Percentiles rank a stretch among this genome's conserved stretches.
Conservation (phyloP, 352 stramenopile genomes). For the Sclerospora graminicola region DNA sequence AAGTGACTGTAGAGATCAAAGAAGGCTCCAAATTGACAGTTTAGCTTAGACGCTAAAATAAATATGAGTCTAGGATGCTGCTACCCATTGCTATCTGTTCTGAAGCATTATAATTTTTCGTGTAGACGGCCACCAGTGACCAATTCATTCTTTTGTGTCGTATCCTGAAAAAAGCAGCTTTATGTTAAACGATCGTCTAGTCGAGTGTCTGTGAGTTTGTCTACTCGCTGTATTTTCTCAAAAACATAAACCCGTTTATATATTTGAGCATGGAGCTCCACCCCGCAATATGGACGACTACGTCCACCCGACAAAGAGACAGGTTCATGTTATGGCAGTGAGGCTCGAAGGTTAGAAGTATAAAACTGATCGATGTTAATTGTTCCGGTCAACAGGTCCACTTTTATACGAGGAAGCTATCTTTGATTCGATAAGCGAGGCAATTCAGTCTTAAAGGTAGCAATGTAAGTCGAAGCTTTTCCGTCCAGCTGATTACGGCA, state of each 20-base stretch:
- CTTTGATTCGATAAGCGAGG: constrained; percentile 63
- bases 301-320: constrained; percentile 97
- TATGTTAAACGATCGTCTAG: constrained; percentile 94
- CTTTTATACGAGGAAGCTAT: constrained; percentile 93
- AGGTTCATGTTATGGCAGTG: constrained; percentile 55
- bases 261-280: constrained; percentile 95
- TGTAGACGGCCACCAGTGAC: too few species aligned
- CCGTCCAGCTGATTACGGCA: constrained; percentile 74
- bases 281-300: constrained; percentile 96
- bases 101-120: constrained; percentile 7
- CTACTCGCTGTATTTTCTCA: constrained; percentile 91
- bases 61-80: constrained; percentile 23
- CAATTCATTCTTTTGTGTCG: not conserved
- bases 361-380: too few species aligned
- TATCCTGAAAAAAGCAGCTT: constrained; percentile 59
- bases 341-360: too few species aligned
- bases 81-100: not conserved
- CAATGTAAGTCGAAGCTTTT: constrained; percentile 87
- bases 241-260: constrained; percentile 93
- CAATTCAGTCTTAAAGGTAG: constrained; percentile 82
- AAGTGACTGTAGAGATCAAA: too few species aligned
- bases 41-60: too few species aligned
- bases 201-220: constrained; percentile 94
- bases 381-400: constrained; percentile 54
- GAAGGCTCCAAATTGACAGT: too few species aligned